These are phyloP conservation scores for Lithohypha guttulata DNA, from an alignment of 2,329 filamentous ascomycete genomes.

Conservation along the genomic window DNA sequence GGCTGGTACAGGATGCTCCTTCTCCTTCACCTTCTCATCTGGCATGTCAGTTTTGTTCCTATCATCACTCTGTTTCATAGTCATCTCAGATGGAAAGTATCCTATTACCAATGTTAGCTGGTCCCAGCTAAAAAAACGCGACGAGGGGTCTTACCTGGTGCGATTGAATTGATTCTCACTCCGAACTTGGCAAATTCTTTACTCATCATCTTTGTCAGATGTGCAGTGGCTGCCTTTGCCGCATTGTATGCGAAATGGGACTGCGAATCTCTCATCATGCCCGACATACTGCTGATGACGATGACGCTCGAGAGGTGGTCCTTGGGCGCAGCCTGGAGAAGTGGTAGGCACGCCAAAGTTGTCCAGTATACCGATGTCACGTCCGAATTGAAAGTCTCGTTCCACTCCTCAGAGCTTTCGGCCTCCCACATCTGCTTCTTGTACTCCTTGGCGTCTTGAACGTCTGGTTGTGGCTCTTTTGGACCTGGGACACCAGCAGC, in stretches of 20 bases:
- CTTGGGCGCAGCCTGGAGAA: constrained; percentile 51
- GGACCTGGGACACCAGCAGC: constrained; percentile 58
- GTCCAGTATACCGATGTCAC: constrained; percentile 64
- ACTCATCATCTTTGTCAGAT: constrained; percentile 54
- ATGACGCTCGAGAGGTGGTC: constrained; percentile 37
- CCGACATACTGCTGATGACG: constrained; percentile 59
- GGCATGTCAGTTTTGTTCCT: constrained; percentile 44
- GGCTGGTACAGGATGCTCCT: constrained; percentile 34
- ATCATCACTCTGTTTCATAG: constrained; percentile 43
- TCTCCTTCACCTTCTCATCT: constrained; percentile 25
- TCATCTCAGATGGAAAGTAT: constrained; percentile 47
- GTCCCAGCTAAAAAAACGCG: background rate
- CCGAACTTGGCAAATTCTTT: constrained; percentile 59
- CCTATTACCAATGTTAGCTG: constrained; percentile 48
- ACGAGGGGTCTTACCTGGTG: constrained; percentile 17
- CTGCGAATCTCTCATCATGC: constrained; percentile 60
- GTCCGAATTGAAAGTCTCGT: constrained; percentile 56
- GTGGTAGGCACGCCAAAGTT: constrained; percentile 54
- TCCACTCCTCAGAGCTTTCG: constrained; percentile 57
- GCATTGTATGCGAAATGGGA: constrained; percentile 64
- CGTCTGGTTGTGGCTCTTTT: constrained; percentile 42
- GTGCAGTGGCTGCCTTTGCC: constrained; percentile 56
- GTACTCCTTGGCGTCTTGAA: constrained; percentile 42
- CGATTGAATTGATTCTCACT: constrained; percentile 59
- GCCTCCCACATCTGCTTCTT: constrained; percentile 49